Evolutionary conservation across 495 filamentous ascomycete genomes (phyloP), one percentile per base, ranked within the genome.

Genomic region (Hypoxylon fuscum): DNA sequence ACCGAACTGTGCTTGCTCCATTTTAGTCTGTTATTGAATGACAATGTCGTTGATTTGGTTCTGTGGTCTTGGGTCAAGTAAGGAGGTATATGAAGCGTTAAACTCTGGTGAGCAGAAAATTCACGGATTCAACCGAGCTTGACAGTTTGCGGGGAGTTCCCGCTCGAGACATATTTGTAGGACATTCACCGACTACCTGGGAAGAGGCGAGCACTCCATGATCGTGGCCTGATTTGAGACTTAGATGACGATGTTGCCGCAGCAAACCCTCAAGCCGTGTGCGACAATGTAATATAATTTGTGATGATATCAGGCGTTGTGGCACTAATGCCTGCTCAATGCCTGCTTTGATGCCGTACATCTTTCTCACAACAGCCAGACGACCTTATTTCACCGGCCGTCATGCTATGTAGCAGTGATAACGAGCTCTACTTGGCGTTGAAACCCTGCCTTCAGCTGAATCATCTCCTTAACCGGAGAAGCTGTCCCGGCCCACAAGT

Each of bases 1-100:
- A 23, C 31, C 31, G 29, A 51, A 5, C 34, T 51, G 47, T 34
- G 47, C 47, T 38, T 35, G 29, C 34, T 51, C 47, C 47, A 51
- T 51, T 18, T 38, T 35, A 14, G 20, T 15, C 44, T 5, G 35
- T n/a, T 38, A 38, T n/a, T 14, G 35, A 38, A 38, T 38, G 3
- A 5, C n/a, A 2, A 38, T 12, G n/a, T 15, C 2, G 12, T 6
- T 35, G 12, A 6, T 38, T 4, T 38, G 35, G 35, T 4, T 15
- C n/a, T 14, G 35, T 38, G 11, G 32, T 38, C 12, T 14, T 14
- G 7, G n/a, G 14, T 15, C 12, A 14, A 38, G 35, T 15, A 38
- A n/a, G n/a, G 2, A 38, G 25, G 25, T 27, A 27, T 27, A 27
- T 27, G 3, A 15, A 38, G 15, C 11, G 15, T 15, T 4, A 15